Conservation (phyloP, 352 stramenopile species). For the Globisporangium solare region DNA sequence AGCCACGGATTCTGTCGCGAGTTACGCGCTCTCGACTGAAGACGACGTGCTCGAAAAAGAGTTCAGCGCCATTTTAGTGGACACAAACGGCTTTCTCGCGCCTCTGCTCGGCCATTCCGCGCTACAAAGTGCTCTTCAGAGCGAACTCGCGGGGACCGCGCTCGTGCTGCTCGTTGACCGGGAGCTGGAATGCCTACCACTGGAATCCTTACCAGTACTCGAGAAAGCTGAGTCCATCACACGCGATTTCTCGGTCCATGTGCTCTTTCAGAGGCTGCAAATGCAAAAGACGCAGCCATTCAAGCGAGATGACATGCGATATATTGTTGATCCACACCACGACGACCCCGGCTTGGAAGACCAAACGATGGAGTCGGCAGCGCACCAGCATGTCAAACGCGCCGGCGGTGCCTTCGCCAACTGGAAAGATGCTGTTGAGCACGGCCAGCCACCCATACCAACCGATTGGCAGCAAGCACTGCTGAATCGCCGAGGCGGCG, state of each 20-base stretch:
- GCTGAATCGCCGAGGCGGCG: conserved; percentile 43
- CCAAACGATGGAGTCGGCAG: conserved; percentile 36
- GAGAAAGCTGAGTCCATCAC: conserved; percentile 45
- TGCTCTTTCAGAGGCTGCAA: conserved; percentile 47
- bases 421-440: conserved; percentile 66
- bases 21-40: conserved; percentile 1
- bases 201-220: conserved; percentile 45
- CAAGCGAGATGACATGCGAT: conserved; percentile 52
- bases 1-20: conserved; percentile 7
- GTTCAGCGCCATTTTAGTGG: conserved; percentile 42
- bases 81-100: conserved; percentile 38
- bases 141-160: conserved; percentile 35
- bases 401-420: conserved; percentile 17
- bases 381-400: conserved; percentile 38
- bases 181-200: conserved; percentile 39
- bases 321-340: conserved; percentile 54
- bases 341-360: conserved; percentile 42
- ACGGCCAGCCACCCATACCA: conserved; percentile 49
- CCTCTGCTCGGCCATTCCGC: conserved; percentile 51
- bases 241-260: conserved; percentile 71
- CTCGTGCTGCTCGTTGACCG: conserved; percentile 54
- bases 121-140: conserved; percentile 33
- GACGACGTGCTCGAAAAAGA: conserved; percentile 47
- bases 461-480: conserved; percentile 72
- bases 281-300: conserved; percentile 48